Percentiles rank a stretch among this genome's conserved stretches.
Conservation (phyloP, 2,329 filamentous ascomycete species). For the Ceratocystiopsis sp. region DNA sequence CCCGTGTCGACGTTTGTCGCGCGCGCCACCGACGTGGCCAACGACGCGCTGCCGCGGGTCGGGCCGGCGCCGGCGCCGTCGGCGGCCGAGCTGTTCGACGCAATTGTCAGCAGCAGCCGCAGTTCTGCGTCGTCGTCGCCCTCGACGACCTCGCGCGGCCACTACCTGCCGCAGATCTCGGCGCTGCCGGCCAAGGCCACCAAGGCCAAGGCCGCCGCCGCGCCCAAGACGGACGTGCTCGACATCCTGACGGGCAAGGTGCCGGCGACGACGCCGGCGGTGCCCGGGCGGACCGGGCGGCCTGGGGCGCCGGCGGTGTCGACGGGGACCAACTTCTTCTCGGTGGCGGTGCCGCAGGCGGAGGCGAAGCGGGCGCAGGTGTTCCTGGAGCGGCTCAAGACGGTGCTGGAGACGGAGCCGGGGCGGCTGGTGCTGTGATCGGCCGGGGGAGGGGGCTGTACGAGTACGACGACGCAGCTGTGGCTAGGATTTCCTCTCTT, state of each 20-base stretch:
- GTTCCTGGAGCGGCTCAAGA: constrained; percentile 78
- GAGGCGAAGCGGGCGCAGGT: constrained; percentile 69
- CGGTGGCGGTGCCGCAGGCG: constrained; percentile 56
- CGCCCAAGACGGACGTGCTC: constrained; percentile 47
- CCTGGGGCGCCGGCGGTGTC: constrained; percentile 25
- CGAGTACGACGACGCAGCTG: background rate
- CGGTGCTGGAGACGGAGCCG: constrained; percentile 64
- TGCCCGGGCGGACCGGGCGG: too few relatives aligned
- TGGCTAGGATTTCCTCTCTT: background rate
- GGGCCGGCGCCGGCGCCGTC: constrained; percentile 44
- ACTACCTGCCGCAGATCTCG: constrained; percentile 56
- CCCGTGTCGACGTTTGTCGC: constrained; percentile 77
- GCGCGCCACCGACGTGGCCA: constrained; percentile 72
- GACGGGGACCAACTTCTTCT: constrained; percentile 59
- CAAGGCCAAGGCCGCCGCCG: constrained; percentile 7
- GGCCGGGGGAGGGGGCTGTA: background rate
- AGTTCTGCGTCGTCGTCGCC: constrained; percentile 6
- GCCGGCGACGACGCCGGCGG: constrained; percentile 3
- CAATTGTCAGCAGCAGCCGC: constrained; percentile 52
- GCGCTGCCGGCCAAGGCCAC: constrained; percentile 30
- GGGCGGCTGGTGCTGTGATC: constrained; percentile 49
- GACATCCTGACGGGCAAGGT: constrained; percentile 37
- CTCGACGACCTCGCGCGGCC: constrained; percentile 34
- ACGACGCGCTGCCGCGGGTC: constrained; percentile 62
- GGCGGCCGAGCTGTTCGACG: constrained; percentile 73